Base-by-base conservation (phyloP, 2,329 filamentous ascomycete genomes). In the Colletotrichum australisinense region DNA sequence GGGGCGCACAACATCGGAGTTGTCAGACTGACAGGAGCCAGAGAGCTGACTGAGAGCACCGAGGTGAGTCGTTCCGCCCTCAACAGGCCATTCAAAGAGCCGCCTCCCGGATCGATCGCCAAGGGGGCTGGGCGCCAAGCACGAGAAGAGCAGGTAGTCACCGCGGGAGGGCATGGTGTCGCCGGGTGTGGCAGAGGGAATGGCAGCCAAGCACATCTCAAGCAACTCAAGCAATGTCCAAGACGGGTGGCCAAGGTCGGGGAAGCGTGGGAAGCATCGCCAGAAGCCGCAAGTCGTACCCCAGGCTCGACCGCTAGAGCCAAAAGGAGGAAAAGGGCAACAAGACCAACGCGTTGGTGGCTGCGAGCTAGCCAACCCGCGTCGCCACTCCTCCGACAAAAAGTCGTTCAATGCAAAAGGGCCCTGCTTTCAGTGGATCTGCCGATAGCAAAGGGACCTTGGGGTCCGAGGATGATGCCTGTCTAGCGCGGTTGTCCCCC, bases 391-490 rank as follows among this genome's bases (percentile, higher is more conserved):
- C 12, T 19, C 53, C 22, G 68, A 57, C 60, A 62, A 65, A 57
- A 64, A 64, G 67, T 70, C 67, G 59, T 65, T 60, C 67, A 69
- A 7, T 24, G 49, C 35, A 42, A 49, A 49, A 49, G 42, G 42
- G 53, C 16, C 55, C 22, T 49, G 7, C 46, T 7, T 32, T 16
- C 4, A 52, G 70, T 73, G 70, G 70, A 65, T 73, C 67, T 52
- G 16, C 32, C 56, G 67, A 62, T 56, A 66, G 67, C 71, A 73
- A 73, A 73, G 71, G 71, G 67, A 55, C 71, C 67, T 73, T 71
- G 56, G 59, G 35, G 19, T 26, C 30, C 28, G 52, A 57, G 70
- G 35, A 56, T 46, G 16, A 42, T 28, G 67, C 70, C 67, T 71
- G 71, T 56, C 67, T 73, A 71, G 67, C 26, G 16, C 26, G 24